phyloP scores from a whole-genome alignment of 768 basidiomycete species.

The Candolleomyces eurysporus region DNA sequence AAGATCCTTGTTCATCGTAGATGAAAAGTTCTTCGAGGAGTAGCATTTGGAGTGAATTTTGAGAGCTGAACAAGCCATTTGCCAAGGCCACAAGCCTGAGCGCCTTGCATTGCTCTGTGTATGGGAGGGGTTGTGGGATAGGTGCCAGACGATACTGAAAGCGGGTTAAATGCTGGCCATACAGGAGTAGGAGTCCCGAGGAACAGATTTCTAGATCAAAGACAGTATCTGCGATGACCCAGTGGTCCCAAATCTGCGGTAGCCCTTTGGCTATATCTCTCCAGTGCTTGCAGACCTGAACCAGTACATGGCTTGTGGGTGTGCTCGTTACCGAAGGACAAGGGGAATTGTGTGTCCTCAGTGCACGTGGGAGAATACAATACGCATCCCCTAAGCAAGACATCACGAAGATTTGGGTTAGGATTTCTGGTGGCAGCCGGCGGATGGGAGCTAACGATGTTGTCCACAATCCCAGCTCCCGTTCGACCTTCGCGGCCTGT shows the following conservation, averaged over 20 bases:
- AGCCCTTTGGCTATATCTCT: neutral
- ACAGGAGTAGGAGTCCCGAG: neutral
- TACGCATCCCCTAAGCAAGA: neutral
- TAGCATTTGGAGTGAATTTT: too few species aligned
- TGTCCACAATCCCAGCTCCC: neutral
- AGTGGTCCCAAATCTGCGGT: neutral
- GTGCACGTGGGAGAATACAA: neutral
- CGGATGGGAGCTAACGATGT: neutral
- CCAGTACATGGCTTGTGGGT: neutral
- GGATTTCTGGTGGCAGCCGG: neutral
- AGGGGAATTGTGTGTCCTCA: too few species aligned
- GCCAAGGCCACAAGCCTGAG: too few species aligned
- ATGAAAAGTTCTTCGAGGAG: too few species aligned
- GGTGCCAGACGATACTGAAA: too few species aligned
- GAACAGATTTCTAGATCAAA: neutral
- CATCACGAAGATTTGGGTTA: neutral
- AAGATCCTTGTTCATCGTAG: too few species aligned
- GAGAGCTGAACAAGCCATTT: too few species aligned
- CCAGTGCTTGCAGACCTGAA: neutral
- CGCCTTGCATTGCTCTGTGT: neutral
- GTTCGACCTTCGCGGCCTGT: neutral
- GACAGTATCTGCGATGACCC: neutral
- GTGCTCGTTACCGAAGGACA: neutral
- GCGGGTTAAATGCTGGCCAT: too few species aligned
- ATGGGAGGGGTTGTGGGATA: too few species aligned